phyloP scores from a whole-genome alignment of 2,329 filamentous ascomycete species.

The Sclerotinia spermophila region DNA sequence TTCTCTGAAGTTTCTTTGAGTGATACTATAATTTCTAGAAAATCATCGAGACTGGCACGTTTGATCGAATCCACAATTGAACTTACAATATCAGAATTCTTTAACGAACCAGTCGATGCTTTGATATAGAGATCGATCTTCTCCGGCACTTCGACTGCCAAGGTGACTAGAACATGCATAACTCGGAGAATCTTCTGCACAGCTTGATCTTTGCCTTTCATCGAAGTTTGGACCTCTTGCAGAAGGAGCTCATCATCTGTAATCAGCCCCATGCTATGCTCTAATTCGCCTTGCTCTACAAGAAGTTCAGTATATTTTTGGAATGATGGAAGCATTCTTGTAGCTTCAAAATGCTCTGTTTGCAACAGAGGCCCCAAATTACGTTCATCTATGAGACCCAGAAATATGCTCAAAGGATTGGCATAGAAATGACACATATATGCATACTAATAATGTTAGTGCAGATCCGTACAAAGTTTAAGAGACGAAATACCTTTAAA shows the following conservation, averaged over 20 bases:
- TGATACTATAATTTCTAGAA: conserved; percentile 43
- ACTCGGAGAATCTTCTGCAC: conserved; percentile 46
- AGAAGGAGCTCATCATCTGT: conserved; percentile 56
- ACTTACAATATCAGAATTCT: conserved; percentile 52
- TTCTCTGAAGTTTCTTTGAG: conserved; percentile 38
- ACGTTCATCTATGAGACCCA: conserved; percentile 44
- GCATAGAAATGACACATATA: conserved; percentile 87
- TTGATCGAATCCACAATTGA: conserved; percentile 47
- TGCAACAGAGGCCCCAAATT: conserved; percentile 44
- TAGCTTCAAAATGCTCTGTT: conserved; percentile 60
- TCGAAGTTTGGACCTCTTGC: conserved; percentile 38
- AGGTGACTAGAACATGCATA: conserved; percentile 44
- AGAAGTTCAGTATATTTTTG: conserved; percentile 49
- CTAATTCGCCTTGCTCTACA: conserved; percentile 43
- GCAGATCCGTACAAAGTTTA: not conserved
- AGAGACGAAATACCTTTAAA: conserved; percentile 51
- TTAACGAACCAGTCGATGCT: conserved; percentile 51
- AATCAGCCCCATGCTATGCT: conserved; percentile 51
- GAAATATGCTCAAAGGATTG: conserved; percentile 63
- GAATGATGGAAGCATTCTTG: conserved; percentile 69
- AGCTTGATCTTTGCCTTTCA: conserved; percentile 40
- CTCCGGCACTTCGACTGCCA: conserved; percentile 20
- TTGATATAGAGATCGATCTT: conserved; percentile 56
- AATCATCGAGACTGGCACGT: conserved; percentile 53
- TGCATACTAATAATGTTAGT: conserved; percentile 55